These are phyloP conservation scores for Tylopilus sp. DNA, from an alignment of 1,284 basidiomycete genomes.

Conservation along the genomic window DNA sequence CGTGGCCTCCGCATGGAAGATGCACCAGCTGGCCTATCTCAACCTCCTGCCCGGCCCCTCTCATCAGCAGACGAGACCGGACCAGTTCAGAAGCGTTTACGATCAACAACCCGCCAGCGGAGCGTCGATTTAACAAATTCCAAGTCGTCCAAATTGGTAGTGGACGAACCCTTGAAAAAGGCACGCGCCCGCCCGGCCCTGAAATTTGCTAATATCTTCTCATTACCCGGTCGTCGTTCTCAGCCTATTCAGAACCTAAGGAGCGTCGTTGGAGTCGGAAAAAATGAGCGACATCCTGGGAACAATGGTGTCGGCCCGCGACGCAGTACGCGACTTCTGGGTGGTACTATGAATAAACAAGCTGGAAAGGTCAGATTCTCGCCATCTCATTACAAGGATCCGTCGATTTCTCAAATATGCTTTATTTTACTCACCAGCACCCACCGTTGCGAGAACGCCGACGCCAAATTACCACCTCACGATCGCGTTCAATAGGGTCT, in stretches of 20 bases:
- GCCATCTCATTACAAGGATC: conserved; percentile 1
- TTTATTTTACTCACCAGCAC: conserved; percentile 31
- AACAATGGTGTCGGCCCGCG: conserved; percentile 46
- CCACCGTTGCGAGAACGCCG: conserved; percentile 56
- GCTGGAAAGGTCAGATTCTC: conserved; percentile 35
- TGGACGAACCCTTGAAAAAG: conserved; percentile 74
- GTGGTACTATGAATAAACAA: conserved; percentile 50
- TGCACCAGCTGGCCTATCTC: conserved; percentile 38
- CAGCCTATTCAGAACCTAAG: conserved; percentile 64
- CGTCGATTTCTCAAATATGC: not conserved
- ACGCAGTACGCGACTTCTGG: conserved; percentile 65
- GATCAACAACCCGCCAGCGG: conserved; percentile 56
- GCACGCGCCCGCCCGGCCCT: conserved; percentile 77
- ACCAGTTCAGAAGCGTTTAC: conserved; percentile 69
- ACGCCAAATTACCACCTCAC: conserved; percentile 47
- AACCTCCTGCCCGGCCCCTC: conserved; percentile 56
- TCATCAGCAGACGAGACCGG: conserved; percentile 78
- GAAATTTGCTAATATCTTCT: conserved; percentile 77
- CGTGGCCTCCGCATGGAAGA: conserved; percentile 38
- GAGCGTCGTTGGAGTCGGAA: conserved; percentile 42
- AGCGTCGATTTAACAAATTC: conserved; percentile 39
- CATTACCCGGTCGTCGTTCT: conserved; percentile 69
- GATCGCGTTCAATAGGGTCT: conserved; percentile 59
- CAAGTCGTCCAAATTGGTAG: conserved; percentile 54
- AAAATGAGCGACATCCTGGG: conserved; percentile 45